Conservation (phyloP, 1,139 yeast species). For the Hansenula anomala region DNA sequence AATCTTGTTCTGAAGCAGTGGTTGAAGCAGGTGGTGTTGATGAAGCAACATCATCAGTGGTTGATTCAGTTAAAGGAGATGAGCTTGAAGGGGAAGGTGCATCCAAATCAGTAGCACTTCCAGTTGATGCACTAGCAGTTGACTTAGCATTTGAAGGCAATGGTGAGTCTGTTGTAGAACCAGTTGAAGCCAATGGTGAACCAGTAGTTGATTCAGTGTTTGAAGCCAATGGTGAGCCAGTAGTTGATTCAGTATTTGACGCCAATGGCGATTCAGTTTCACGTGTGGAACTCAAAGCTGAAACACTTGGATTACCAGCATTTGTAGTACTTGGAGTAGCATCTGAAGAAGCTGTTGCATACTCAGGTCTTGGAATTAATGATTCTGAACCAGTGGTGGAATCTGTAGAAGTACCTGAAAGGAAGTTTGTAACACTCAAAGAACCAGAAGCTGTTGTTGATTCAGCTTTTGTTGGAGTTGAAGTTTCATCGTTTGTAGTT, state of each 20-base stretch:
- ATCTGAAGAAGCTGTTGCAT: neutral
- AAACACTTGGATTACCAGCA: no score
- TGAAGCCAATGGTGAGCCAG: neutral
- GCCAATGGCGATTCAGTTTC: no score
- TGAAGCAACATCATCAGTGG: neutral
- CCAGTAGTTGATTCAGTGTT: no score
- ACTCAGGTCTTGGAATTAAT: neutral
- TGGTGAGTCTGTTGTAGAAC: no score
- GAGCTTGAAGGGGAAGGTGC: slow-evolving; percentile 4
- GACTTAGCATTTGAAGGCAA: no score
- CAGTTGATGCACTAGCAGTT: no score
- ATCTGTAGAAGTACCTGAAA: slow-evolving; percentile 1
- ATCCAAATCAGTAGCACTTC: no score
- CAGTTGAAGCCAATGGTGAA: no score
- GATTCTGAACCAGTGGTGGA: neutral
- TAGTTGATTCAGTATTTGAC: neutral
- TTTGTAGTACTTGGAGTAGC: neutral
- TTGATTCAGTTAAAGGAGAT: neutral
- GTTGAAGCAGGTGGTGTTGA: neutral
- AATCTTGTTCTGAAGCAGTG: no score
- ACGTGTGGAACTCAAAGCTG: no score
- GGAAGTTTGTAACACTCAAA: no score
- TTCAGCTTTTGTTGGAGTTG: neutral
- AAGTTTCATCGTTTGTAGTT: neutral
- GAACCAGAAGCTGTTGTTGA: neutral